phyloP scores from a whole-genome alignment of 352 stramenopile species.

The Phytophthora sp. region DNA sequence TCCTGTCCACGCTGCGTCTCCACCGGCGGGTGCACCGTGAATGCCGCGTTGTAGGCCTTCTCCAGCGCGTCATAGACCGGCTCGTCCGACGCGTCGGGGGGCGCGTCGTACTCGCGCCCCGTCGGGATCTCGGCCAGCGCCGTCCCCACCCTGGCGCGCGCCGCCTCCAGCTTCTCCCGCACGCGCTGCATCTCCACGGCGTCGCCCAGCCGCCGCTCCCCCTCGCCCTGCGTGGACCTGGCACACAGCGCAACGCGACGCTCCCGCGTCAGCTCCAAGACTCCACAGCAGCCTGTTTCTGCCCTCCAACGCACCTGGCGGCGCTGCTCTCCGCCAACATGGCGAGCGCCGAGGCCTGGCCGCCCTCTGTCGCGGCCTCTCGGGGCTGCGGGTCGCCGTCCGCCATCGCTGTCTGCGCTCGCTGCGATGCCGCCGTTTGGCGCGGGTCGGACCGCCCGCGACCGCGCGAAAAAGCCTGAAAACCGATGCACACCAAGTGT shows the following conservation, averaged over 20 bases:
- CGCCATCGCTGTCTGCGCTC: slow-evolving; percentile 18
- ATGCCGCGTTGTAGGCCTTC: slow-evolving; percentile 65
- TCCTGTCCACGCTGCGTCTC: slow-evolving; percentile 2
- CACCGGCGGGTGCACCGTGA: slow-evolving; percentile 29
- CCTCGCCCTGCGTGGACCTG: not conserved
- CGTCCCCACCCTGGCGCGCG: slow-evolving; percentile 34
- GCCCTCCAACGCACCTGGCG: slow-evolving; percentile 19
- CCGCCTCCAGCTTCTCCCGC: slow-evolving; percentile 50
- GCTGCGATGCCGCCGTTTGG: slow-evolving; percentile 3
- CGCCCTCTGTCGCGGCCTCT: not conserved
- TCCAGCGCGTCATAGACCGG: slow-evolving; percentile 57
- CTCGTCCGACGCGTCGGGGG: slow-evolving; percentile 39
- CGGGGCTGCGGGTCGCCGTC: slow-evolving; percentile 1
- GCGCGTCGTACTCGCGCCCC: slow-evolving; percentile 62
- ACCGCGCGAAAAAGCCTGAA: slow-evolving; percentile 20
- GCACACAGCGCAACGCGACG: no score
- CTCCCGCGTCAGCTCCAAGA: no score
- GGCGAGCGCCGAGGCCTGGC: slow-evolving; percentile 9
- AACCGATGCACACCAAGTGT: slow-evolving; percentile 1
- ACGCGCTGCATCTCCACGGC: slow-evolving; percentile 38
- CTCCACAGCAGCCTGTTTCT: no score
- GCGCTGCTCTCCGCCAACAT: slow-evolving; percentile 22
- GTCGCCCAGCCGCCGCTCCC: slow-evolving; percentile 5
- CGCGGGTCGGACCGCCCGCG: not conserved
- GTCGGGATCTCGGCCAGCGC: slow-evolving; percentile 44